Base-by-base conservation (phyloP, 2,329 filamentous ascomycete genomes). In the Aaosphaeria arxii region DNA sequence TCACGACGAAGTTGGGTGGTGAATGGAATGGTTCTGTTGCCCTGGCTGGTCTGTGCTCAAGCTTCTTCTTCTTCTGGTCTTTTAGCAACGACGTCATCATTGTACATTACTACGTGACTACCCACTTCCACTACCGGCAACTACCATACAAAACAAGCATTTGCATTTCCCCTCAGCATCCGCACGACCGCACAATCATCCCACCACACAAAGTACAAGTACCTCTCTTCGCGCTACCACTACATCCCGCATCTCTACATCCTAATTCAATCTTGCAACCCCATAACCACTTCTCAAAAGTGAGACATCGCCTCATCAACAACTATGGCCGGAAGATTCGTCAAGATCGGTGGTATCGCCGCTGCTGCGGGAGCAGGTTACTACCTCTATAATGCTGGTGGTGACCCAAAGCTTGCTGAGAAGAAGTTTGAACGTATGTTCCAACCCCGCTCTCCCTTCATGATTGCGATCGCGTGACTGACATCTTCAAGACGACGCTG, bases 361-460 rank as follows among this genome's bases (percentile, higher is more conserved):
- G 64, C 76, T 59, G 65, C 86, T 60, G 87, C 85, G 60, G 72
- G 84, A 57, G 81, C 78, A 50, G 84, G 82, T 56, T 97, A 96
- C 80, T 97, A 97, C 77, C 81, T 97, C 54, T 99, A 95, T 79
- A 79, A 75, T 44, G 87, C 91, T 11, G 92, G 92, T 52, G 91
- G 92, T 49, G 82, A 84, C 70, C 80, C 89, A 44, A 89, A 87
- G 72, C 84, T 81, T 43, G 92, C 91, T n/a, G 84, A 91, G 80
- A 88, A 92, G 78, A 79, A 94, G 71, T 81, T 88, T 58, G 88
- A 96, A 77, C 82, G 92, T 96, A 75, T 41, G 84, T 17, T 75
- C 42, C 3, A 47, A 45, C 7, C 11, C 11, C 11, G 33, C 32
- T 35, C 5, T 43, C n/a, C 11, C 30, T 43, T 11, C 3, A 43